Percentiles rank a stretch among this genome's conserved stretches.
Conservation (phyloP, 1,284 basidiomycete genomes). For the Ustilago hordei region DNA sequence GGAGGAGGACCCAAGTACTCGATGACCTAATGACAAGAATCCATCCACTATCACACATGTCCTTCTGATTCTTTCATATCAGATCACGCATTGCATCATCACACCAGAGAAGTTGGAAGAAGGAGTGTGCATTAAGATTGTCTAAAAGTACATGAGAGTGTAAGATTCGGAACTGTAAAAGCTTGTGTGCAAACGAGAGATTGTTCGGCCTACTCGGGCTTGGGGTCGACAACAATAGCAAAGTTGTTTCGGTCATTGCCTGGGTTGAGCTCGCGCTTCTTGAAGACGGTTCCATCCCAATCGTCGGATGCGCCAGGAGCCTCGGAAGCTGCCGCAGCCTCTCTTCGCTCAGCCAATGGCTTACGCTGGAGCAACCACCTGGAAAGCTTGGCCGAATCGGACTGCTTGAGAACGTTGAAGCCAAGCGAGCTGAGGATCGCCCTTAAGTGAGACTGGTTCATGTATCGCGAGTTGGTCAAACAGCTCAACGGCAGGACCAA, state of each 20-base stretch:
- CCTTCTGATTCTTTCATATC: background rate
- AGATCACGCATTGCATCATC: constrained; percentile 14
- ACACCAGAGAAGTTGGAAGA: background rate
- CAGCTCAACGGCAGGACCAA: constrained; percentile 71
- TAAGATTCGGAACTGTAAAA: constrained; percentile 10
- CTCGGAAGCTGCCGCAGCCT: constrained; percentile 19
- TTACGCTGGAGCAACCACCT: constrained; percentile 68
- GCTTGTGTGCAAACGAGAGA: background rate
- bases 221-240: constrained; percentile 58
- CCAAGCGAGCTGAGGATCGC: constrained; percentile 67
- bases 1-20: constrained; percentile 69
- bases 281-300: constrained; percentile 68
- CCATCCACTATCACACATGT: background rate
- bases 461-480: constrained; percentile 69
- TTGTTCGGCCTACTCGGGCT: constrained; percentile 15
- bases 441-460: constrained; percentile 66
- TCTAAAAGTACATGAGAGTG: constrained; percentile 3
- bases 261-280: constrained; percentile 64
- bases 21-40: constrained; percentile 46
- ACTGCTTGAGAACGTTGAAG: constrained; percentile 66
- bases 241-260: constrained; percentile 71
- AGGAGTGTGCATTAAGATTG: constrained; percentile 3
- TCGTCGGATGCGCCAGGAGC: constrained; percentile 20
- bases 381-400: constrained; percentile 69
- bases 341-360: constrained; percentile 12